These are phyloP conservation scores for Penicillium sp. DNA, from an alignment of 2,329 filamentous ascomycete species.

Conservation along the genomic window DNA sequence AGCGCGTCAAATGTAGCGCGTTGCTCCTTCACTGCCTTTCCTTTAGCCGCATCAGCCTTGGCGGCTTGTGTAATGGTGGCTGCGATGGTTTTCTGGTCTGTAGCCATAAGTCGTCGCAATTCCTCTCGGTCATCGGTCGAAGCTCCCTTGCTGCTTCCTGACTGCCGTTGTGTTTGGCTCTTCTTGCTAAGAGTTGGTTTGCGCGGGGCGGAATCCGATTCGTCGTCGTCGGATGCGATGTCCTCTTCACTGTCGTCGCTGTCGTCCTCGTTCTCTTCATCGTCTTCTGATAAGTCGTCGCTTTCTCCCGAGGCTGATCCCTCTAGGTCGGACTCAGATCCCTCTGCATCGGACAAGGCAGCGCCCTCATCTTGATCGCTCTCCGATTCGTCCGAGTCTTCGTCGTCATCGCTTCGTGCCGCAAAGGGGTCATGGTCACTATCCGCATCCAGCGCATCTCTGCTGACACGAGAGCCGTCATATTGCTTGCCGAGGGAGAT, in stretches of 20 bases:
- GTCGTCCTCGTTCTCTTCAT: slow-evolving; percentile 16
- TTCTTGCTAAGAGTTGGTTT: not conserved
- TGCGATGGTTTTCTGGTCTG: slow-evolving; percentile 69
- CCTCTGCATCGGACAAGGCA: not conserved
- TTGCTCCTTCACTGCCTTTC: slow-evolving; percentile 82
- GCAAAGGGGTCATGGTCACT: slow-evolving; percentile 54
- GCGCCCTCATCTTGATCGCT: slow-evolving; percentile 1
- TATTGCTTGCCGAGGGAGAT: slow-evolving; percentile 78
- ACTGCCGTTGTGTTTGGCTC: not conserved
- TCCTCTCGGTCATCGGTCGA: slow-evolving; percentile 56
- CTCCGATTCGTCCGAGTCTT: slow-evolving; percentile 24
- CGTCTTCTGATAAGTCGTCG: not conserved
- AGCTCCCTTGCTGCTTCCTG: not conserved
- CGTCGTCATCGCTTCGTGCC: slow-evolving; percentile 35
- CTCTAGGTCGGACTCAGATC: not conserved
- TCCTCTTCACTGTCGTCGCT: slow-evolving; percentile 32
- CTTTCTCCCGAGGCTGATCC: not conserved
- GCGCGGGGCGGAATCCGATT: slow-evolving; percentile 15
- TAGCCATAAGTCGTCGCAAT: slow-evolving; percentile 68
- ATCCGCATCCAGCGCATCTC: slow-evolving; percentile 66
- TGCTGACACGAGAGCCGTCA: slow-evolving; percentile 73
- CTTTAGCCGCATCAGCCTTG: slow-evolving; percentile 81
- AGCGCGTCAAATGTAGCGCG: slow-evolving; percentile 84
- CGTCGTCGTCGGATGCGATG: slow-evolving; percentile 27
- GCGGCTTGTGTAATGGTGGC: slow-evolving; percentile 68